Conservation (phyloP, 2,329 filamentous ascomycete genomes). For the Lachnellula suecica region DNA sequence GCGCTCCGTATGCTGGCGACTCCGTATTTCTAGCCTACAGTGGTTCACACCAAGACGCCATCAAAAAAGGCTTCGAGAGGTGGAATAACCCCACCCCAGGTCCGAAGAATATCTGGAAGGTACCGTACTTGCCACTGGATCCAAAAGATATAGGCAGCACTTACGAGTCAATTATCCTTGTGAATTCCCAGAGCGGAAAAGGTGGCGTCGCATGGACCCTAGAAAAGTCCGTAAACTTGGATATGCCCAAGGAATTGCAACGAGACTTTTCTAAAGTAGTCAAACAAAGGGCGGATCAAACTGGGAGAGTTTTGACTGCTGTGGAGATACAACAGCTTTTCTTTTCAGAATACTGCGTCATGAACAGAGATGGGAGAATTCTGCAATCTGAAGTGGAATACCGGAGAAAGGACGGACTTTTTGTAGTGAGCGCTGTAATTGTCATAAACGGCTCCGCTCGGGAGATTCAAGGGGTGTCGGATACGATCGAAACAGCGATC, state of each 20-base stretch:
- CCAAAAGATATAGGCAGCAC: slow-evolving; percentile 90
- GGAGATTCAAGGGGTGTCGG: background rate
- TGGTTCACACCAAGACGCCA: slow-evolving; percentile 91
- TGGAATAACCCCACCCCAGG: slow-evolving; percentile 67
- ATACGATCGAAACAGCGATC: background rate
- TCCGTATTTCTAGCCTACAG: slow-evolving; percentile 92
- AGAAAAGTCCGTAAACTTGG: background rate
- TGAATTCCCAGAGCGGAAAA: slow-evolving; percentile 98
- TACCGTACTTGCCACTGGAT: slow-evolving; percentile 92
- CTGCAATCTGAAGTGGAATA: background rate
- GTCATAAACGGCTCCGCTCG: background rate
- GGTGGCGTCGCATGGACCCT: slow-evolving; percentile 89
- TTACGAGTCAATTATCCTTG: slow-evolving; percentile 97
- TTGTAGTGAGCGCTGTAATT: background rate
- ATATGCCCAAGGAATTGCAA: background rate
- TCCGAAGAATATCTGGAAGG: slow-evolving; percentile 74
- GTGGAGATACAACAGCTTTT: background rate
- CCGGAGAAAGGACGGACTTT: background rate
- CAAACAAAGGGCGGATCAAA: background rate
- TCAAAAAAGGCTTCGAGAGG: slow-evolving; percentile 84
- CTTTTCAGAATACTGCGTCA: background rate
- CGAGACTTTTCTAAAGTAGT: background rate
- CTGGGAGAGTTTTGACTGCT: background rate
- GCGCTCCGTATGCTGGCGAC: slow-evolving; percentile 87
- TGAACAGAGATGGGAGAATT: background rate